These are phyloP conservation scores for Colletotrichum abscissum DNA, from an alignment of 2,329 filamentous ascomycete species.

Conservation along the genomic window DNA sequence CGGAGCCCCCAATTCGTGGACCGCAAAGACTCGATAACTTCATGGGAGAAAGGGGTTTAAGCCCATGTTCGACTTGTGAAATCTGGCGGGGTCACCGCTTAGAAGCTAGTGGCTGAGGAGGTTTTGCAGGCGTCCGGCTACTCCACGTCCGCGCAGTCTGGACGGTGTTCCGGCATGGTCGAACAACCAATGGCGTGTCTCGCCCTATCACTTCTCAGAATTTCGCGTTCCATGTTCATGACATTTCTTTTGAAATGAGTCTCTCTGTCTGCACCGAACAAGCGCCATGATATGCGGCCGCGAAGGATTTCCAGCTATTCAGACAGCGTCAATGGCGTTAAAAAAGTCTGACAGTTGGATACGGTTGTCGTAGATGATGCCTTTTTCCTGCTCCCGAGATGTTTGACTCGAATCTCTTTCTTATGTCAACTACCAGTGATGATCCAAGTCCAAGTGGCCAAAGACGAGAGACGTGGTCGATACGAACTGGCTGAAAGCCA, in stretches of 20 bases:
- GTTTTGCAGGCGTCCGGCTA: slow-evolving; percentile 23
- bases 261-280: slow-evolving; percentile 18
- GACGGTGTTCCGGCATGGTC: slow-evolving; percentile 21
- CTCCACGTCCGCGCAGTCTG: slow-evolving; percentile 28
- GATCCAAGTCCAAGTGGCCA: slow-evolving; percentile 26
- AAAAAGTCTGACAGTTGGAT: slow-evolving; percentile 18
- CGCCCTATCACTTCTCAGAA: slow-evolving; percentile 35
- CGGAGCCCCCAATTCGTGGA: slow-evolving; percentile 2
- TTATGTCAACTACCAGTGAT: slow-evolving; percentile 19
- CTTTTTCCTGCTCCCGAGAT: slow-evolving; percentile 18
- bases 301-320: slow-evolving; percentile 12
- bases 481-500: slow-evolving; percentile 23
- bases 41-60: slow-evolving; percentile 1
- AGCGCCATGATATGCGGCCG: slow-evolving; percentile 1
- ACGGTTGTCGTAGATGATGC: slow-evolving; percentile 28
- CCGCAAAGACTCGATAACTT: slow-evolving; percentile 23
- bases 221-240: slow-evolving; percentile 18
- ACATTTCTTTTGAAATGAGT: slow-evolving; percentile 29
- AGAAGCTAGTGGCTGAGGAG: slow-evolving; percentile 24
- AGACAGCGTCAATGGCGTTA: slow-evolving; percentile 30
- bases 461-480: slow-evolving; percentile 4
- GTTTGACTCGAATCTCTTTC: slow-evolving; percentile 32
- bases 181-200: slow-evolving; percentile 31
- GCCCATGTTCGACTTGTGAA: slow-evolving; percentile 8
- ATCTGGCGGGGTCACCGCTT: slow-evolving; percentile 23